phyloP scores from a whole-genome alignment of 176 grass and related monocot genomes.

The Zoysia japonica region DNA sequence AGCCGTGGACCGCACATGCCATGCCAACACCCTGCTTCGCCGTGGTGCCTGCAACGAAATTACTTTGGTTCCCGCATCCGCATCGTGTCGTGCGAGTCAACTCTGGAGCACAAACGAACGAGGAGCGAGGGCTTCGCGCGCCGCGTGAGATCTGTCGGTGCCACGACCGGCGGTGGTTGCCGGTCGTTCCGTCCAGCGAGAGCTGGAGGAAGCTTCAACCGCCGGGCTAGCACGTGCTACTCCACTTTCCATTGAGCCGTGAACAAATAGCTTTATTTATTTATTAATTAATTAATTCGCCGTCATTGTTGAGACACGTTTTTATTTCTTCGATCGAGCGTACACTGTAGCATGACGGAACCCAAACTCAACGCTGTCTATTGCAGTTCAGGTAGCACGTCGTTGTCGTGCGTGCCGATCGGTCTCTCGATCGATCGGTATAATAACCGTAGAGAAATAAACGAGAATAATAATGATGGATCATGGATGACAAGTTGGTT shows the following conservation, averaged over 20 bases:
- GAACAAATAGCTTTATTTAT: not conserved
- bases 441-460: not conserved
- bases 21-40: too few species aligned
- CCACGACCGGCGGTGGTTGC: not conserved
- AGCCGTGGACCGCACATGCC: too few species aligned
- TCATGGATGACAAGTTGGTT: not conserved
- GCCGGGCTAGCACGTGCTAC: too few species aligned
- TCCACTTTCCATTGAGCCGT: not conserved
- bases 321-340: not conserved
- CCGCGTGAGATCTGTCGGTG: conserved; percentile 23
- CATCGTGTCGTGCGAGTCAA: not conserved
- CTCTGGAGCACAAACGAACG: not conserved
- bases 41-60: not conserved
- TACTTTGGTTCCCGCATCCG: too few species aligned
- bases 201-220: not conserved
- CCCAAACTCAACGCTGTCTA: not conserved
- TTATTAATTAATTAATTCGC: not conserved
- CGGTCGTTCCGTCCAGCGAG: not conserved
- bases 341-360: not conserved
- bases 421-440: not conserved
- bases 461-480: not conserved
- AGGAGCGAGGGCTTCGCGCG: not conserved
- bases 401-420: not conserved
- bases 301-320: not conserved
- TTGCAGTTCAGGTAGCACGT: conserved; percentile 2